These are phyloP conservation scores for Raphanus raphanistrum DNA, from an alignment of 345 rosid species.

Conservation along the genomic window DNA sequence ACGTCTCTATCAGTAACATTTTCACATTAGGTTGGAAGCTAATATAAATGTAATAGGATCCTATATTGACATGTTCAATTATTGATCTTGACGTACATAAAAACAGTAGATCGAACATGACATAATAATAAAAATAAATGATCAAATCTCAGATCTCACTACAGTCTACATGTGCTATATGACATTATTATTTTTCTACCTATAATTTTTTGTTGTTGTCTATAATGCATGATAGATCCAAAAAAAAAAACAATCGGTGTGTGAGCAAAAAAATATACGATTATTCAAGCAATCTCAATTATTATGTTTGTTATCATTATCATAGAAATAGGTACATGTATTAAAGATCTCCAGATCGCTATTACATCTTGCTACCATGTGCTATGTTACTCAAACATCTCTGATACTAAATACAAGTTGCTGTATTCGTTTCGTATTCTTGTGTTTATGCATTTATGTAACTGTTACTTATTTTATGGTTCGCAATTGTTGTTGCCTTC, in stretches of 20 bases:
- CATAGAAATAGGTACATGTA: constrained; percentile 2
- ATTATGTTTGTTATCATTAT: constrained; percentile 21
- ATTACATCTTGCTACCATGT: constrained; percentile 30
- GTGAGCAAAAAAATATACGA: background rate
- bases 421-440: background rate
- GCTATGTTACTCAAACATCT: constrained; percentile 26
- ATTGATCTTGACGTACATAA: constrained; percentile 23
- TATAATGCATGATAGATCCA: constrained; percentile 13
- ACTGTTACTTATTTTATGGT: background rate
- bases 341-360: constrained; percentile 26
- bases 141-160: constrained; percentile 41
- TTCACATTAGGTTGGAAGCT: constrained; percentile 14
- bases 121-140: constrained; percentile 17
- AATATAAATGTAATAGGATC: background rate
- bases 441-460: background rate
- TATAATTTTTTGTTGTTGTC: background rate
- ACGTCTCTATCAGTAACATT: background rate
- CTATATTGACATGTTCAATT: constrained; percentile 20
- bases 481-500: background rate
- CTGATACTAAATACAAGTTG: background rate
- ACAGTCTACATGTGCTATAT: constrained; percentile 38
- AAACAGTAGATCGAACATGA: constrained; percentile 18
- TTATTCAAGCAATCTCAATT: constrained; percentile 20
- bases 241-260: constrained; percentile 1
- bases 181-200: constrained; percentile 31